phyloP scores from a whole-genome alignment of 2,329 filamentous ascomycete genomes.

The Seiridium unicorne region DNA sequence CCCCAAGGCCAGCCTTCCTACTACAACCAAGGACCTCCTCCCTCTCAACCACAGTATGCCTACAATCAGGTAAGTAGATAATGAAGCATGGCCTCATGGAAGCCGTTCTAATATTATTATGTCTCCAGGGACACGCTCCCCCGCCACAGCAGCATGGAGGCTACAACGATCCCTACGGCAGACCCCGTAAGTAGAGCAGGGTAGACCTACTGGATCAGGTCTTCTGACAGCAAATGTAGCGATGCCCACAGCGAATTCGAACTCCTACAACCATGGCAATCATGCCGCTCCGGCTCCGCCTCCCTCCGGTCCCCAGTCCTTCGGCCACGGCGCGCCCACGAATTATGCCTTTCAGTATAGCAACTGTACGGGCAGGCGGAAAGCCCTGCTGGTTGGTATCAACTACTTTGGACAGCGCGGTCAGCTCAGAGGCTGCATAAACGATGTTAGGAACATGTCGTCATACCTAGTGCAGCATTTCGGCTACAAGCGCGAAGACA shows the following conservation, averaged over 20 bases:
- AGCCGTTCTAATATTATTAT: no score
- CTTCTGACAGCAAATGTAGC: conserved; percentile 20
- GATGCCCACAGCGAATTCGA: conserved; percentile 43
- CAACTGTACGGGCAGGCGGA: conserved; percentile 82
- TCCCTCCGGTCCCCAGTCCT: conserved; percentile 65
- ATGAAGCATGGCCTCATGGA: no score
- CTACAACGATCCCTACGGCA: conserved; percentile 45
- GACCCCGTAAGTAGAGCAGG: conserved; percentile 41
- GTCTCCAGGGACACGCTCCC: conserved; percentile 21
- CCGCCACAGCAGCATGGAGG: conserved; percentile 39
- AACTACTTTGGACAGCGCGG: conserved; percentile 95
- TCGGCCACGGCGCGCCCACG: conserved; percentile 77
- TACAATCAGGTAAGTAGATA: background rate
- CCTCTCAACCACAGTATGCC: conserved; percentile 39
- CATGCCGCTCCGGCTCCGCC: conserved; percentile 63
- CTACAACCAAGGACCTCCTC: conserved; percentile 45
- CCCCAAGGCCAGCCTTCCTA: conserved; percentile 39
- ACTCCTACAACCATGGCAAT: conserved; percentile 56
- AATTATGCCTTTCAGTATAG: conserved; percentile 89
- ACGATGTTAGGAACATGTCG: conserved; percentile 97
- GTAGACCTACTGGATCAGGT: background rate
- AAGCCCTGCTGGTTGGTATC: conserved; percentile 89
- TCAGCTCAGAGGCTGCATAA: conserved; percentile 90
- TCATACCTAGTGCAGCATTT: conserved; percentile 85
- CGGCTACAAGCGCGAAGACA: conserved; percentile 91